These are phyloP conservation scores for Amanita exitialis DNA, from an alignment of 768 basidiomycete genomes.

Conservation along the genomic window DNA sequence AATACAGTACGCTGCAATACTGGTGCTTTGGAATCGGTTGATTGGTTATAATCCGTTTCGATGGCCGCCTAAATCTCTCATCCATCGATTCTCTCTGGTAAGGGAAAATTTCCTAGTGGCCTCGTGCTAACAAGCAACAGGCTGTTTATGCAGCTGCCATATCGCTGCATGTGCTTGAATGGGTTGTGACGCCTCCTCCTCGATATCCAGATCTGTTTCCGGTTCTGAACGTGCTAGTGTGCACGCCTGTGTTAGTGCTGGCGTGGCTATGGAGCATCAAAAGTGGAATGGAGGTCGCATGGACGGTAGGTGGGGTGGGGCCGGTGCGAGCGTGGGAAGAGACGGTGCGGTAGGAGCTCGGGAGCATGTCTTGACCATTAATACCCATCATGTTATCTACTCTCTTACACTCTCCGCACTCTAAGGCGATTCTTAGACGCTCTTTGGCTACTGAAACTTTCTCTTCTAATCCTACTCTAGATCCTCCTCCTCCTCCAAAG, in stretches of 20 bases:
- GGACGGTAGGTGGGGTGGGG: conserved; percentile 61
- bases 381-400: conserved; percentile 6
- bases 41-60: conserved; percentile 69
- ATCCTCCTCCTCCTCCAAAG: conserved; percentile 24
- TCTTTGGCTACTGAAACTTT: conserved; percentile 34
- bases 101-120: conserved; percentile 11
- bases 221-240: conserved; percentile 76
- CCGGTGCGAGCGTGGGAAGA: conserved; percentile 4
- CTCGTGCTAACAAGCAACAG: conserved; percentile 23
- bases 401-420: background rate
- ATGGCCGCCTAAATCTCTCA: conserved; percentile 32
- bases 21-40: conserved; percentile 72
- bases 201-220: conserved; percentile 81
- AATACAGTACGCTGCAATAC: conserved; percentile 59
- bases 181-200: conserved; percentile 49
- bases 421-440: conserved; percentile 19
- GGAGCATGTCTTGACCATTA: background rate
- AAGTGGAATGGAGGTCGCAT: conserved; percentile 67
- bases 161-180: conserved; percentile 55
- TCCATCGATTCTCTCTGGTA: conserved; percentile 47
- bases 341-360: background rate
- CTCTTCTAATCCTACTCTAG: conserved; percentile 22
- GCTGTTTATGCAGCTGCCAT: conserved; percentile 44
- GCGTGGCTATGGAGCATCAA: conserved; percentile 90
- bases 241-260: conserved; percentile 70